Base-by-base conservation (phyloP, 768 basidiomycete species). In the Cyclocybe cylindracea region DNA sequence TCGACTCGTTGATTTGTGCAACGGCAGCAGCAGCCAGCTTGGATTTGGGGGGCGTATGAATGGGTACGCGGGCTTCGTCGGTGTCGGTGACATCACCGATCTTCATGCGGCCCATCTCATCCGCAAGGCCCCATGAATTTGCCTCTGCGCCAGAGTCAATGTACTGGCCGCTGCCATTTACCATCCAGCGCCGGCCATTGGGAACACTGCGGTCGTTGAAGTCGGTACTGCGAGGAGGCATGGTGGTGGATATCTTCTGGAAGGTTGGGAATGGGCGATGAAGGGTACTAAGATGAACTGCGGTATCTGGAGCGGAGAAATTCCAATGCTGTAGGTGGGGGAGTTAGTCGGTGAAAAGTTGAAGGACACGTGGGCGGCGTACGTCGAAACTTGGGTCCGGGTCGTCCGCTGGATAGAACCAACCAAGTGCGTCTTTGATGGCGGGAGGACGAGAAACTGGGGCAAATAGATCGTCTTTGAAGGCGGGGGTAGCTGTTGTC, bases 101-200 rank as follows among this genome's bases (percentile, higher is more conserved):
- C 62, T 86, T 85, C 57, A 91, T 70, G 66, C 85, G 82, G 57
- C 82, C 84, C 46, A 91, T 82, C 55, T 86, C 85, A 63, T 89
- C 85, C 37, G 86, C 75, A 52, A 91, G 76, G 48, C 85, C 84
- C 89, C 89, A 91, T 43, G 82, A 79, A 46, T 78, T 70, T 46
- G 80, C 59, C 39, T 70, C 69, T 44, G 73, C 73, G 13, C 79
- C 78, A 29, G 78, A 68, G 65, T 88, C 84, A 55, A 84, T 75
- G 52, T 86, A 72, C 59, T 85, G 85, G 58, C 84, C 87, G 48
- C 75, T 81, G 52, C 71, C 77, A 58, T 83, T 85, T 61, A 85
- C 70, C 59, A 81, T 79, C 87, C 87, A 89, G 57, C 83, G 83
- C 52, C 73, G 74, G 60, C 72, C 44, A 48, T 67, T 59, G 54